Conservation (phyloP, 2,329 filamentous ascomycete genomes). For the Neofusicoccum umdonicola region DNA sequence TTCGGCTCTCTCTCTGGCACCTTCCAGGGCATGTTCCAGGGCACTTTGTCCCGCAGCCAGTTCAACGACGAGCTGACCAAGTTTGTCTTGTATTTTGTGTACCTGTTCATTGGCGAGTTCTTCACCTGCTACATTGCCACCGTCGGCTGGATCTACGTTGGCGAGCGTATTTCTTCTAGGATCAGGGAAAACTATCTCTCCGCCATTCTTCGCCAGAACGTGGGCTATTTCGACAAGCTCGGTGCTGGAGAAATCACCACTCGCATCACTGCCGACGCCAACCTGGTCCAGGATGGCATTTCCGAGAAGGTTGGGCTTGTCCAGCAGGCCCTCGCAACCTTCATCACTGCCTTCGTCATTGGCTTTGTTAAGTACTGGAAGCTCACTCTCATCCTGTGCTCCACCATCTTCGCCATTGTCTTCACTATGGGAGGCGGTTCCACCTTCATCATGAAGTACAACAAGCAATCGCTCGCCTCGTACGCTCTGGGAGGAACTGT, state of each 20-base stretch:
- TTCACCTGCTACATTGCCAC: conserved; percentile 58
- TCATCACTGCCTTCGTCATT: conserved; percentile 86
- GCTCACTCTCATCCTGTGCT: conserved; percentile 79
- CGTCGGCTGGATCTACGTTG: conserved; percentile 76
- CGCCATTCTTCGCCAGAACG: conserved; percentile 42
- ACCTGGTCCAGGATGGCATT: conserved; percentile 88
- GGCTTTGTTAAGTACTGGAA: conserved; percentile 93
- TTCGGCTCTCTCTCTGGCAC: conserved; percentile 21
- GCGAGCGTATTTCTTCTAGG: conserved; percentile 42
- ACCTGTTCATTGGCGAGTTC: conserved; percentile 25
- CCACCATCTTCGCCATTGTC: conserved; percentile 77
- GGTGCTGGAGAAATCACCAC: conserved; percentile 93
- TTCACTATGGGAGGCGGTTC: conserved; percentile 68
- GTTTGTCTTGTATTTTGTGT: conserved; percentile 26
- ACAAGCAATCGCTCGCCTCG: conserved; percentile 71
- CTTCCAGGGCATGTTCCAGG: conserved; percentile 21
- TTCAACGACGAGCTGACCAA: conserved; percentile 19
- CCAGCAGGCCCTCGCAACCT: conserved; percentile 44
- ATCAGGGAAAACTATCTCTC: conserved; percentile 62
- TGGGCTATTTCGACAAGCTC: conserved; percentile 66
- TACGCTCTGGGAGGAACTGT: conserved; percentile 84
- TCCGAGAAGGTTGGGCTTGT: conserved; percentile 38
- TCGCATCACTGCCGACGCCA: conserved; percentile 90
- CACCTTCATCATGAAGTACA: conserved; percentile 74
- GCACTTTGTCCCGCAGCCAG: conserved; percentile 21